Evolutionary conservation across 1,139 yeast genomes (phyloP).

Genomic region (Saccharomyces hybrid): DNA sequence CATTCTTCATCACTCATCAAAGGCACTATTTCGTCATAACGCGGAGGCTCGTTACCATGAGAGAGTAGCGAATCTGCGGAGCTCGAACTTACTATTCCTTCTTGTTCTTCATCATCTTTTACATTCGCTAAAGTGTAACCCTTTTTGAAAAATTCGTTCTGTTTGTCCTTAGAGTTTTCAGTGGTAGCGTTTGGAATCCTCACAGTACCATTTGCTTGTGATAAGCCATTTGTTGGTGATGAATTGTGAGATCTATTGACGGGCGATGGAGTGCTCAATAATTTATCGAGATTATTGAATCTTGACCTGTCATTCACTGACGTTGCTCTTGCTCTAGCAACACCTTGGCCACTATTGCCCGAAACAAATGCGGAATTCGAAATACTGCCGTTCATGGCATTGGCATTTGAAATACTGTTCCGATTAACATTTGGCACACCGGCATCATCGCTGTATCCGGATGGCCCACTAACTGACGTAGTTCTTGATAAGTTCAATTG

Average conservation of each 20-base stretch:
- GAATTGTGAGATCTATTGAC: background rate
- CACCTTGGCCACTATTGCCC: background rate
- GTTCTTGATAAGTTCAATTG: conserved; percentile 27
- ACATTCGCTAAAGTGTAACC: conserved; percentile 6
- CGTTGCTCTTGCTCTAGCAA: background rate
- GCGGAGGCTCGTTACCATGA: conserved; percentile 13
- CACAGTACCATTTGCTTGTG: background rate
- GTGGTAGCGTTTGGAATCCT: background rate
- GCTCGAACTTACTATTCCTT: background rate
- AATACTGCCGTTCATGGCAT: background rate
- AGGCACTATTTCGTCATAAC: conserved; percentile 19
- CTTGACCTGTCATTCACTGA: conserved; percentile 7
- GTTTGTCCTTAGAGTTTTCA: background rate
- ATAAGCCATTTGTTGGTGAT: background rate
- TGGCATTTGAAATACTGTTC: conserved; percentile 1
- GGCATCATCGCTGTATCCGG: background rate
- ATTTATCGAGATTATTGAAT: conserved; percentile 15
- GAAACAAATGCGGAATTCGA: conserved; percentile 6
- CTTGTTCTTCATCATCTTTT: background rate
- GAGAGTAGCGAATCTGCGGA: background rate
- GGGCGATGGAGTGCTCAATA: conserved; percentile 4
- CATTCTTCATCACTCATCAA: conserved; percentile 13
- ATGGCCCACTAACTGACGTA: conserved; percentile 15
- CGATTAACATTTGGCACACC: background rate
- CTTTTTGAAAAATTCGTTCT: conserved; percentile 8